Evolutionary conservation across 2,329 filamentous ascomycete species (phyloP).

Genomic region (Clonostachys byssicola): DNA sequence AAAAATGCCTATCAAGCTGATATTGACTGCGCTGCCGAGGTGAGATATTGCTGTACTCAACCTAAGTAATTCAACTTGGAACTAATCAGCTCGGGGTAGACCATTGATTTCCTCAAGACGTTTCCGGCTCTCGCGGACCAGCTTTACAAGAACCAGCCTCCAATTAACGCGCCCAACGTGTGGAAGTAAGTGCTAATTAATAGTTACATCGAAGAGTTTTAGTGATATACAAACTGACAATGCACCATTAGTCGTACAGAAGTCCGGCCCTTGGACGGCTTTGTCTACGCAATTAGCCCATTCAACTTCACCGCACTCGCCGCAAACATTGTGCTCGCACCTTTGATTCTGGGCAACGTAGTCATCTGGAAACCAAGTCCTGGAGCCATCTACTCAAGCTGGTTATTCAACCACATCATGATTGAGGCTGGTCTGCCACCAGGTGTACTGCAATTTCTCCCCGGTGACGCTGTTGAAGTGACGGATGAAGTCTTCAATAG

Average conservation of each 20-base stretch:
- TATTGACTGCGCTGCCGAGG: slow-evolving; percentile 92
- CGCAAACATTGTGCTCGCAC: slow-evolving; percentile 20
- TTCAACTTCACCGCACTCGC: slow-evolving; percentile 39
- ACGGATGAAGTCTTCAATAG: slow-evolving; percentile 18
- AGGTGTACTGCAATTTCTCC: slow-evolving; percentile 27
- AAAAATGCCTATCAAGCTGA: slow-evolving; percentile 99
- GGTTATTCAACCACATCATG: slow-evolving; percentile 27
- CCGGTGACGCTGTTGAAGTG: slow-evolving; percentile 25
- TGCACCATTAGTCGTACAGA: slow-evolving; percentile 84
- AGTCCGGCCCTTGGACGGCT: slow-evolving; percentile 31
- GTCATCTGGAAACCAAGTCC: slow-evolving; percentile 32
- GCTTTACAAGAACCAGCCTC: slow-evolving; percentile 79
- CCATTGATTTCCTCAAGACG: slow-evolving; percentile 75
- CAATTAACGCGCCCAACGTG: not conserved
- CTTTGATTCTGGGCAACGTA: slow-evolving; percentile 31
- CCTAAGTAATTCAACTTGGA: not conserved
- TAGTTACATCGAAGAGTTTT: not conserved
- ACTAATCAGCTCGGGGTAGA: not conserved
- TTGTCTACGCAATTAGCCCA: slow-evolving; percentile 32
- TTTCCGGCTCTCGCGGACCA: slow-evolving; percentile 74
- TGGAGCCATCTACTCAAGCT: slow-evolving; percentile 19
- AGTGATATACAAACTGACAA: slow-evolving; percentile 62
- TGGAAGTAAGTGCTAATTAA: not conserved
- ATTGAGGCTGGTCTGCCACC: slow-evolving; percentile 28
- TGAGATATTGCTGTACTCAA: slow-evolving; percentile 66